These are phyloP conservation scores for Aotearoamyces nothofagi DNA, from an alignment of 2,329 filamentous ascomycete genomes.

Conservation along the genomic window DNA sequence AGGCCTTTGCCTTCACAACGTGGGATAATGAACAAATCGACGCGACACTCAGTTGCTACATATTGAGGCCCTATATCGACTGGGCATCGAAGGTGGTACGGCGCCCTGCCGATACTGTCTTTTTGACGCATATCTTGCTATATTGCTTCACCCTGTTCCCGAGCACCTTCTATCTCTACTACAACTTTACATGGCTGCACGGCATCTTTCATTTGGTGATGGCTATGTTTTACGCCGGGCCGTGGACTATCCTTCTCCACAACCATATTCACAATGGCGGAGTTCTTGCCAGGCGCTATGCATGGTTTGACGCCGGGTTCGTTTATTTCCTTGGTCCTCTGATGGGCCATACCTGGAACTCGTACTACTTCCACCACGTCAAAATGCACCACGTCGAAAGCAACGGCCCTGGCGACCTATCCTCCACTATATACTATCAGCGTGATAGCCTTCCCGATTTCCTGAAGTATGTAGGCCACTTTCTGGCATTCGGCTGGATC, in stretches of 20 bases:
- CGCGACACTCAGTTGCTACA: no score
- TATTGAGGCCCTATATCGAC: no score
- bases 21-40: no score
- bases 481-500: constrained; percentile 59
- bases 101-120: constrained; percentile 48
- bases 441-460: constrained; percentile 54
- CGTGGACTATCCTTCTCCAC: constrained; percentile 71
- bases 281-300: constrained; percentile 44
- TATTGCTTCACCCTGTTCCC: constrained; percentile 58
- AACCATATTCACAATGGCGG: constrained; percentile 72
- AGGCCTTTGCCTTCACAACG: no score
- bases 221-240: constrained; percentile 53
- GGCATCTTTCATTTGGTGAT: constrained; percentile 49
- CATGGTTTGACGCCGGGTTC: constrained; percentile 44
- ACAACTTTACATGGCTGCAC: constrained; percentile 52
- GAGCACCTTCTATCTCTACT: constrained; percentile 49
- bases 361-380: constrained; percentile 74
- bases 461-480: constrained; percentile 56
- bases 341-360: constrained; percentile 76
- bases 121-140: constrained; percentile 60
- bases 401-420: constrained; percentile 64
- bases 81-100: no score
- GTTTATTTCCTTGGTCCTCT: constrained; percentile 63
- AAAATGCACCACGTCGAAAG: constrained; percentile 77
- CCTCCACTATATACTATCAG: constrained; percentile 63